phyloP scores from a whole-genome alignment of 1,284 basidiomycete genomes.

The Bondarzewia mesenterica region DNA sequence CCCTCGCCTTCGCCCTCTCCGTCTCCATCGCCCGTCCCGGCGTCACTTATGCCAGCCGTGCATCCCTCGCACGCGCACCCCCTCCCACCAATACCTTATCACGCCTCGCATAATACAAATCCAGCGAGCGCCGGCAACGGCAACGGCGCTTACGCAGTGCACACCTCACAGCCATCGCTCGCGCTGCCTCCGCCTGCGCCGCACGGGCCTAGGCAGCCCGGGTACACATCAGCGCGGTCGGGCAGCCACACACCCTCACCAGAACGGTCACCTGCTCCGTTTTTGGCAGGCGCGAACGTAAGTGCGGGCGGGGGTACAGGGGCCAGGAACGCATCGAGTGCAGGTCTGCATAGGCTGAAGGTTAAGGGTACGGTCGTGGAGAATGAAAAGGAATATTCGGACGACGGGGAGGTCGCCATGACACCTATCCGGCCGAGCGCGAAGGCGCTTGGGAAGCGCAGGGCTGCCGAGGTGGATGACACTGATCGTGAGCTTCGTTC shows the following conservation, averaged over 20 bases:
- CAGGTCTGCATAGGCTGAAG: constrained; percentile 3
- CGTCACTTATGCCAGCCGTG: constrained; percentile 22
- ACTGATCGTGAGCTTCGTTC: constrained; percentile 32
- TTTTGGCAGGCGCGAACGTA: constrained; percentile 4
- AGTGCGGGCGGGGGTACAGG: not conserved
- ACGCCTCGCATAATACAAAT: constrained; percentile 1
- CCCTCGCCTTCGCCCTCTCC: constrained; percentile 22
- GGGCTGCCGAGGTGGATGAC: constrained; percentile 37
- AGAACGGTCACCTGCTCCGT: constrained; percentile 20
- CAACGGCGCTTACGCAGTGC: constrained; percentile 13
- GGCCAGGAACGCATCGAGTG: constrained; percentile 6
- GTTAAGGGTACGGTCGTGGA: not conserved
- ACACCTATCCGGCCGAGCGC: constrained; percentile 50
- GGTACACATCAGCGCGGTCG: constrained; percentile 33
- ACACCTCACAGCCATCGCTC: constrained; percentile 28
- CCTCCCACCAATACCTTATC: constrained; percentile 27
- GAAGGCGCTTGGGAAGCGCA: constrained; percentile 76
- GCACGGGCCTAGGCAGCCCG: constrained; percentile 60
- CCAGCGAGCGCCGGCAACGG: constrained; percentile 13
- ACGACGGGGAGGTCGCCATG: constrained; percentile 14
- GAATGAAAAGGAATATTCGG: constrained; percentile 9
- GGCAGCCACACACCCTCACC: constrained; percentile 49
- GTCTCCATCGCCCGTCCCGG: constrained; percentile 29
- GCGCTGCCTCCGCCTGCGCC: constrained; percentile 60
- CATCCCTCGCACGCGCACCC: constrained; percentile 23